Conservation (phyloP, 163 green algal species). For the Chlamydomonas reinhardtii region DNA sequence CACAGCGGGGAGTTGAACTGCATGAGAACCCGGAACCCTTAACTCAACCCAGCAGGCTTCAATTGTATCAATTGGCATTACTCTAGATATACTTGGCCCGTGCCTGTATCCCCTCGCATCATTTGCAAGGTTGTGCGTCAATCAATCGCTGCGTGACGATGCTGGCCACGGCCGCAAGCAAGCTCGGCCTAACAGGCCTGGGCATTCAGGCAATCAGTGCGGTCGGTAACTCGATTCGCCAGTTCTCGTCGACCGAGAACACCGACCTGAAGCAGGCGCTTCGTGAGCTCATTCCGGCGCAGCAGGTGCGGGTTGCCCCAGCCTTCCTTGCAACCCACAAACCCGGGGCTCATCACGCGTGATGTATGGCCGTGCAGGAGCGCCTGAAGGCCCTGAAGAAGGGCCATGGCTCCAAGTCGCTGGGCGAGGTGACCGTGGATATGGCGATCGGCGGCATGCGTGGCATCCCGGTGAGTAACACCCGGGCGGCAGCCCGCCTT, state of each 20-base stretch:
- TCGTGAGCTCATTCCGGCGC: slow-evolving; percentile 81
- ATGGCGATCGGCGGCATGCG: slow-evolving; percentile 96
- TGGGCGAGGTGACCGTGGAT: slow-evolving; percentile 90
- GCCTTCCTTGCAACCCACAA: neutral
- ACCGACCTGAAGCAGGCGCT: slow-evolving; percentile 76
- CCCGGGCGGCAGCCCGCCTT: neutral
- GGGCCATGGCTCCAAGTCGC: slow-evolving; percentile 69
- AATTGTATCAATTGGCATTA: too few relatives aligned
- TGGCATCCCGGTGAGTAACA: slow-evolving; percentile 87
- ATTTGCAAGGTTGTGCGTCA: too few relatives aligned
- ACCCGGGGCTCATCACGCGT: neutral
- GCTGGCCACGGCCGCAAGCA: too few relatives aligned
- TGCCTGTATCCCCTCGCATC: too few relatives aligned
- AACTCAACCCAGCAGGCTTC: too few relatives aligned
- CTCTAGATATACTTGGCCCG: too few relatives aligned
- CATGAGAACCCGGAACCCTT: too few relatives aligned
- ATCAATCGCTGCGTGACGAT: too few relatives aligned
- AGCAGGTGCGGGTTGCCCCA: slow-evolving; percentile 74
- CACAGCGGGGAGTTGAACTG: too few relatives aligned
- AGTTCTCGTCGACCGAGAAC: neutral
- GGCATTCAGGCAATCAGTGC: slow-evolving; percentile 19
- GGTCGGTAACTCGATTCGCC: neutral
- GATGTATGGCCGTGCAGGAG: slow-evolving; percentile 65
- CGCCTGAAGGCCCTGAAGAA: slow-evolving; percentile 89
- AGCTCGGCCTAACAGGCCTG: too few relatives aligned